Evolutionary conservation across 1,284 basidiomycete genomes (phyloP), one percentile per base, ranked within the genome.

Genomic region (Ceratobasidium theobromae): DNA sequence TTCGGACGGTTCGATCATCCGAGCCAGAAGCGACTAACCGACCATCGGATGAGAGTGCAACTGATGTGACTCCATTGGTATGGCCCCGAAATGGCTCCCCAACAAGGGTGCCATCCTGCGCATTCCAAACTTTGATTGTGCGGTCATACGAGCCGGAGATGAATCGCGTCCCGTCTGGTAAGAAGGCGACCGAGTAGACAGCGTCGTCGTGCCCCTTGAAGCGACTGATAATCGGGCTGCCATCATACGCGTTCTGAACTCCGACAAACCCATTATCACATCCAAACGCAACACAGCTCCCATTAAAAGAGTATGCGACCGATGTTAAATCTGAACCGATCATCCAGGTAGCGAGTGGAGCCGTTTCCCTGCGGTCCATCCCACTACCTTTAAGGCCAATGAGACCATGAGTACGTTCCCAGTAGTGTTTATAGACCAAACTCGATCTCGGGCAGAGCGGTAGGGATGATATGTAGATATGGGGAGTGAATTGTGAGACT

Each of bases 1-100:
- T 23, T 1, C 40, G 25, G 12, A 65, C 35, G 9, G 35, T 38
- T 38, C 16, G 35, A 8, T 8, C 35, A 38, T 45, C 9, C 30
- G 28, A 27, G 2, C 64, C 48, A 41, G 28, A 66, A n/a, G 38
- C 52, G 14, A 66, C 11, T 11, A n/a, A 25, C 41, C 16, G 6
- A n/a, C 48, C 64, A 21, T 66, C 64, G 12, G 65, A 55, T 1
- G 65, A 69, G 25, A 58, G 51, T 25, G 53, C 45, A 25, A 68
- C 53, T 16, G 52, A 54, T 4, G 8, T 8, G 45, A 67, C 49
- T 9, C 2, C 3, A 14, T 40, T 25, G 11, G 1, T 3, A 25
- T 67, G 65, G 41, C 33, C 54, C n/a, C 35, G 27, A 12, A 43
- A n/a, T 5, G 43, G 43, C 6, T 21, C 43, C 18, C 9, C 12